Conservation (phyloP, 306 rosid species). For the Prosopis cineraria region DNA sequence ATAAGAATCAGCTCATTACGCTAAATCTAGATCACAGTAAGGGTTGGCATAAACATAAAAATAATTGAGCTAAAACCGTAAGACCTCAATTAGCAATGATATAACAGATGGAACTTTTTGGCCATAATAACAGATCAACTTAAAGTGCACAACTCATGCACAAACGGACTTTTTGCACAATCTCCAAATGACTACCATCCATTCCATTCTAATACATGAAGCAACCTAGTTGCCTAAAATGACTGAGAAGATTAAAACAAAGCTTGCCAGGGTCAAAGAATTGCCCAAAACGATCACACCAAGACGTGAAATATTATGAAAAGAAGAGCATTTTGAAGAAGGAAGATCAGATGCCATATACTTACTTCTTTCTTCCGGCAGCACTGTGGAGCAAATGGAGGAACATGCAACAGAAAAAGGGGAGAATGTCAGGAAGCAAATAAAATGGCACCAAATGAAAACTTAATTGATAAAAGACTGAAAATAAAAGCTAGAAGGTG, state of each 20-base stretch:
- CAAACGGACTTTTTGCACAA: conserved; percentile 22
- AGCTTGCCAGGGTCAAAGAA: conserved; percentile 18
- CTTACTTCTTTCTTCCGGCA: conserved; percentile 90
- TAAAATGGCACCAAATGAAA: conserved; percentile 27
- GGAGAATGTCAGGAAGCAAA: conserved; percentile 38
- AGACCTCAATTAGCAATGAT: conserved; percentile 30
- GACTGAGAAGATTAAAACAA: not conserved
- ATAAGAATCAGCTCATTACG: conserved; percentile 32
- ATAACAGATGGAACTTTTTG: conserved; percentile 14
- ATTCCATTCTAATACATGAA: conserved; percentile 23
- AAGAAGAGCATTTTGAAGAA: not conserved
- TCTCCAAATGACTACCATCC: conserved; percentile 8
- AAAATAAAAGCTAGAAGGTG: conserved; percentile 1
- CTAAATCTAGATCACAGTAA: conserved; percentile 14
- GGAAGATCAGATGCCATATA: conserved; percentile 33
- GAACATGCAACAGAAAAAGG: conserved; percentile 52
- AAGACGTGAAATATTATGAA: not conserved
- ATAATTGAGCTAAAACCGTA: conserved; percentile 10
- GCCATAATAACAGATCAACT: conserved; percentile 9
- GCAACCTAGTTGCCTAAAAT: conserved; percentile 1
- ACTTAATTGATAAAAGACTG: conserved; percentile 5
- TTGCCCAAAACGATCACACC: not conserved
- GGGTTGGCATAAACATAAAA: conserved; percentile 3
- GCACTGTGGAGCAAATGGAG: conserved; percentile 53
- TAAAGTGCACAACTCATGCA: conserved; percentile 1